Evolutionary conservation across 495 filamentous ascomycete species (phyloP).

Genomic region (Achaetomiella virescens): DNA sequence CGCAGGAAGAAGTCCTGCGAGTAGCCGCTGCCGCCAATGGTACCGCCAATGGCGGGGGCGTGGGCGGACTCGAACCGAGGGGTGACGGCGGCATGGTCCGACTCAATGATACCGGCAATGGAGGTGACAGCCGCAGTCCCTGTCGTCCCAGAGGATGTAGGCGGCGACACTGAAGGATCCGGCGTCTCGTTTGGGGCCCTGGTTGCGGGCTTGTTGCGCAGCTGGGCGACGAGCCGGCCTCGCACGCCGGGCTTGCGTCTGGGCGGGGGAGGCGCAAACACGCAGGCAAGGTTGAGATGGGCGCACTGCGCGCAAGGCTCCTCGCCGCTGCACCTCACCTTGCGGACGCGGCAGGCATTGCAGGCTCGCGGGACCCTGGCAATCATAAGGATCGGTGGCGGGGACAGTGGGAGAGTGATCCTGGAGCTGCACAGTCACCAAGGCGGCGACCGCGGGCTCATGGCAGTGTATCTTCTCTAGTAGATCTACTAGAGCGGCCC

Average conservation of each 20-base stretch:
- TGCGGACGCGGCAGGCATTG: constrained; percentile 1
- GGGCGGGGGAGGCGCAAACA: neutral
- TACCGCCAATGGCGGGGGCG: no score
- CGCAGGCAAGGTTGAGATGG: constrained; percentile 2
- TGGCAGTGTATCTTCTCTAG: no score
- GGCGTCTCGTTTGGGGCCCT: neutral
- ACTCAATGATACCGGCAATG: neutral
- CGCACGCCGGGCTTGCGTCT: neutral
- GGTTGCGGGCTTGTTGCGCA: neutral
- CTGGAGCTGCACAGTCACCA: neutral
- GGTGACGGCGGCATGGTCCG: neutral
- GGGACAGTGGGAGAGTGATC: neutral
- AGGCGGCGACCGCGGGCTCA: no score
- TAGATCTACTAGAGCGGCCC: no score
- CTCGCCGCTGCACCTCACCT: neutral
- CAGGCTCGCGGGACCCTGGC: neutral
- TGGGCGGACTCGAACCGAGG: neutral
- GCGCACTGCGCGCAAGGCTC: constrained; percentile 1
- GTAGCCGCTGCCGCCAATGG: neutral
- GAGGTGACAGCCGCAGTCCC: neutral
- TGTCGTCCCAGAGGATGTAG: neutral
- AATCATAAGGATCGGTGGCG: neutral
- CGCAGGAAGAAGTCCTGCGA: neutral
- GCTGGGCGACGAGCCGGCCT: neutral
- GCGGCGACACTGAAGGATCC: neutral